Evolutionary conservation across 1,284 basidiomycete species (phyloP).

Genomic region (Neotropicomus parvogracilis): DNA sequence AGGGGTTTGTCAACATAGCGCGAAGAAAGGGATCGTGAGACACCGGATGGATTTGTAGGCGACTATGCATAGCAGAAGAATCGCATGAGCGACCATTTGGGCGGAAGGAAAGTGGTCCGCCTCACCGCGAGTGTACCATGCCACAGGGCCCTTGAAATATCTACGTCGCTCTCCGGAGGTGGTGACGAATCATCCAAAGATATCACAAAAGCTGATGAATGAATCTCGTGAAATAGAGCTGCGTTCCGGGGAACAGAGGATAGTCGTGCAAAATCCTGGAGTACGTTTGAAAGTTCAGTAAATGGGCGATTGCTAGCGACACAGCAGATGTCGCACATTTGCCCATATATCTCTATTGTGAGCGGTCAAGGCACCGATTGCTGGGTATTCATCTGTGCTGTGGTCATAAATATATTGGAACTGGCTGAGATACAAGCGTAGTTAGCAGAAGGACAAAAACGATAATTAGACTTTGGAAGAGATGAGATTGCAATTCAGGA

Average conservation of each 20-base stretch:
- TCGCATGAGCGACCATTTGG: background rate
- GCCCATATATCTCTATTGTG: conserved; percentile 84
- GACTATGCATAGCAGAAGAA: conserved; percentile 8
- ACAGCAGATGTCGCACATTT: conserved; percentile 43
- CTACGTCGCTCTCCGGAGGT: conserved; percentile 38
- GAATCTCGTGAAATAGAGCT: conserved; percentile 65
- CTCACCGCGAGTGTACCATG: conserved; percentile 52
- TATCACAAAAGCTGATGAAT: conserved; percentile 79
- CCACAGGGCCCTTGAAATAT: conserved; percentile 68
- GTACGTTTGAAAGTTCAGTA: background rate
- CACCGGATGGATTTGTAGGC: conserved; percentile 5
- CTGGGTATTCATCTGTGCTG: conserved; percentile 58
- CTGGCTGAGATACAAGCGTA: conserved; percentile 46
- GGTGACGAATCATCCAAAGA: conserved; percentile 67
- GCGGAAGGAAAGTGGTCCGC: background rate
- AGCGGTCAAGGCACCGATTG: conserved; percentile 74
- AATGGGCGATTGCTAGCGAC: background rate
- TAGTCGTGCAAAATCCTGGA: conserved; percentile 62
- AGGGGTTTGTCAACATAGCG: conserved; percentile 84
- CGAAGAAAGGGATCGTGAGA: conserved; percentile 54
- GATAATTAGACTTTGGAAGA: conserved; percentile 3
- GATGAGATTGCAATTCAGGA: background rate
- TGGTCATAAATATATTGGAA: conserved; percentile 72
- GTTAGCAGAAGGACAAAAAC: background rate
- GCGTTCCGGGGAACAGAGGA: conserved; percentile 57